Evolutionary conservation across 768 basidiomycete species (phyloP), one percentile per base, ranked within the genome.

Genomic region (Calocybe gangraenosa): DNA sequence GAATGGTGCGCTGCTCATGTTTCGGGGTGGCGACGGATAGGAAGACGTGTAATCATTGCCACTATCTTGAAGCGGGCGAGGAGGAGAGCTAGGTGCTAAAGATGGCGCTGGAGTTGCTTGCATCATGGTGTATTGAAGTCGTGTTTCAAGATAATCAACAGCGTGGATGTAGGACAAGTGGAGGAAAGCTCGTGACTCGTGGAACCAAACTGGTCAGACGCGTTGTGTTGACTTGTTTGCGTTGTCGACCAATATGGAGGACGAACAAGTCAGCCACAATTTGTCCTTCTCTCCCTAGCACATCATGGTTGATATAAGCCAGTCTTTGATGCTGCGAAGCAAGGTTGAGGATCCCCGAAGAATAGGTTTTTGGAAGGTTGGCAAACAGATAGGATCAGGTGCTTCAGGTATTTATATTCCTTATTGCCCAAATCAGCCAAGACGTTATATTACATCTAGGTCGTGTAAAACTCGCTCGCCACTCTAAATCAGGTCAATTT

Each of bases 401-500:
- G 79, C 77, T 58, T 87, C 86, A 59, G 89, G 89, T 87, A 49
- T 20, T 73, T 43, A 10, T 21, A 3, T 37, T 34, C 14, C 11
- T 28, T 15, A 7, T 13, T 17, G 20, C 23, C 9, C 8, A 11
- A 37, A 17, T 47, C 35, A 44, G 9, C 18, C 22, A 25, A 1
- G 23, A 23, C 15, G 25, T 33, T 18, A 7, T 7, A 43, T 4
- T 21, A 31, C 30, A 18, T 20, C 35, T 31, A 96, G 94, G 94
- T 42, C 88, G 88, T 44, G 94, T 98, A 14, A 79, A 88, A 42
- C 83, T 96, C 52, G 92, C 91, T 31, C 76, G 91, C 51, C 88
- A 94, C 63, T 76, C 82, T n/a, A 86, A 79, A 61, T 90, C 90
- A 0, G 90, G 87, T 21, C 82, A 92, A 65, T 84, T 87, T 57